Evolutionary conservation across 2,329 filamentous ascomycete genomes (phyloP).

Genomic region (Neoscytalidium dimidiatum): DNA sequence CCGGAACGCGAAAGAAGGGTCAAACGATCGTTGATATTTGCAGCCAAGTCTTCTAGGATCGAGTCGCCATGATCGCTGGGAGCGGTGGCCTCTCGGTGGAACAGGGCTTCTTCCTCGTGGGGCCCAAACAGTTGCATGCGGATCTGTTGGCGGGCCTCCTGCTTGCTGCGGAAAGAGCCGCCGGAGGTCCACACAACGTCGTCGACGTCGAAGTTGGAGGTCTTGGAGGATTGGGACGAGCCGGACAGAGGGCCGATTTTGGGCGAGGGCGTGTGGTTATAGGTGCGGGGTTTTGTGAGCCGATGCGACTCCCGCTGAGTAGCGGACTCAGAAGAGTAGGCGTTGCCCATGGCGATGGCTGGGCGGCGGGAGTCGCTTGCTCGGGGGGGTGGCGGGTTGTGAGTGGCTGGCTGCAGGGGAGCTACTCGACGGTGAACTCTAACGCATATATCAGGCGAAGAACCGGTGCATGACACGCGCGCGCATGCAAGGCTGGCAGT

Average conservation of each 20-base stretch:
- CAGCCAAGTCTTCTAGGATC: conserved; percentile 24
- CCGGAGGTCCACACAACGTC: conserved; percentile 13
- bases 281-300: conserved; percentile 13
- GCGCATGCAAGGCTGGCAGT: neutral
- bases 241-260: neutral
- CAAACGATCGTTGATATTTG: conserved; percentile 29
- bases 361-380: conserved; percentile 9
- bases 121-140: conserved; percentile 27
- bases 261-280: conserved; percentile 9
- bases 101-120: neutral
- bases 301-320: neutral
- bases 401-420: conserved; percentile 3
- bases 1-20: conserved; percentile 30
- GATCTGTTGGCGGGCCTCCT: conserved; percentile 31
- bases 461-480: neutral
- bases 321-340: neutral
- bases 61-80: conserved; percentile 22
- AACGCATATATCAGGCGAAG: neutral
- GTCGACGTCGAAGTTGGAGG: conserved; percentile 8
- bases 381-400: neutral
- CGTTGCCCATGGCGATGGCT: conserved; percentile 16
- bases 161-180: conserved; percentile 25
- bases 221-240: neutral
- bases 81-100: conserved; percentile 26
- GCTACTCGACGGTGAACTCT: neutral